phyloP scores from a whole-genome alignment of 768 basidiomycete genomes.

The Zangia roseola region DNA sequence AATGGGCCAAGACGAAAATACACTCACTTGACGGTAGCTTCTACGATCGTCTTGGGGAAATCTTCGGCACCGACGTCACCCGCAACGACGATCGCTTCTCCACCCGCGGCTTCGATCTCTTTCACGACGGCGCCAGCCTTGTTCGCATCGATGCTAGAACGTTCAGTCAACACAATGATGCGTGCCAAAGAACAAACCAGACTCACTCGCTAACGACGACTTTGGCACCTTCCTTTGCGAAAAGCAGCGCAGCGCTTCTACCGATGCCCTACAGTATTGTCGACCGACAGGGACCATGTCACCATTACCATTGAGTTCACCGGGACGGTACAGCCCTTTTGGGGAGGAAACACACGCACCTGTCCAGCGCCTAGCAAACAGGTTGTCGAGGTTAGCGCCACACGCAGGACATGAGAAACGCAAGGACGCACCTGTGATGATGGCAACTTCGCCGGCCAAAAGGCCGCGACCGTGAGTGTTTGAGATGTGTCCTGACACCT shows the following conservation, averaged over 20 bases:
- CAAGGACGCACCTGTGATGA: slow-evolving; percentile 68
- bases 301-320: too few species aligned
- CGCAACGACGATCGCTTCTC: slow-evolving; percentile 68
- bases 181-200: background rate
- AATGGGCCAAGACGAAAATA: slow-evolving; percentile 3
- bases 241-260: slow-evolving; percentile 67
- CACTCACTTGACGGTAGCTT: slow-evolving; percentile 73
- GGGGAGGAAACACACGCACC: slow-evolving; percentile 36
- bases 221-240: slow-evolving; percentile 83
- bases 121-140: slow-evolving; percentile 64
- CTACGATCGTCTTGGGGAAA: slow-evolving; percentile 76
- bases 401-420: background rate
- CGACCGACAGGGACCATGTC: too few species aligned
- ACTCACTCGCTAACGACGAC: slow-evolving; percentile 80
- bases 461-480: slow-evolving; percentile 54
- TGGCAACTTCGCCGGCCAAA: slow-evolving; percentile 75
- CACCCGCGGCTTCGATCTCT: slow-evolving; percentile 73
- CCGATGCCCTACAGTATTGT: slow-evolving; percentile 65
- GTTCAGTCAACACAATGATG: slow-evolving; percentile 1
- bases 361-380: slow-evolving; percentile 65
- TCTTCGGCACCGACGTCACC: slow-evolving; percentile 84
- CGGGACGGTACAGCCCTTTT: too few species aligned
- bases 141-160: slow-evolving; percentile 63
- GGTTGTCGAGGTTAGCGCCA: background rate
- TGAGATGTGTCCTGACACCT: slow-evolving; percentile 69